Evolutionary conservation across 2,329 filamentous ascomycete species (phyloP).

Genomic region (Colletotrichum euphorbiae): DNA sequence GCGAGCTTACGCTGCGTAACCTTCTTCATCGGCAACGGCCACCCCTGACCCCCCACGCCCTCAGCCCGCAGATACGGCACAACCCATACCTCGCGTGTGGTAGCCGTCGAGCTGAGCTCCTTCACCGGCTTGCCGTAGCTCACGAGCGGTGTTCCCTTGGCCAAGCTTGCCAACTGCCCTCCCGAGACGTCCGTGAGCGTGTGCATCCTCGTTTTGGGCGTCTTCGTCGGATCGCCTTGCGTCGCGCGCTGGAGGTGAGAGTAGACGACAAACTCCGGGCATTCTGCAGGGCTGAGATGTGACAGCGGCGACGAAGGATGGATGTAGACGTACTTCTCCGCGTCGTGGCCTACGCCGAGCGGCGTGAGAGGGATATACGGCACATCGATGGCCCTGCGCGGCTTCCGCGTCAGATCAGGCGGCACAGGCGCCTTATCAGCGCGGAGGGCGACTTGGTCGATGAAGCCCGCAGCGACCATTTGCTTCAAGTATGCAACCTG

Average conservation of each 20-base stretch:
- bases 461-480: constrained; percentile 90
- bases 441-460: constrained; percentile 94
- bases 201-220: constrained; percentile 85
- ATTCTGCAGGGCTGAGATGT: constrained; percentile 74
- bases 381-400: constrained; percentile 89
- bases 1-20: constrained; percentile 81
- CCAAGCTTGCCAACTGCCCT: constrained; percentile 80
- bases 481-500: constrained; percentile 87
- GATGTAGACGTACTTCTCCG: constrained; percentile 81
- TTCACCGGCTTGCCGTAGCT: constrained; percentile 92
- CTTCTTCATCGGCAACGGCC: constrained; percentile 88
- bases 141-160: constrained; percentile 86
- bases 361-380: constrained; percentile 90
- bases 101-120: constrained; percentile 67
- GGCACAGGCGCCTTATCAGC: constrained; percentile 85
- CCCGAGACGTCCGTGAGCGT: constrained; percentile 83
- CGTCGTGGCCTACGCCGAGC: constrained; percentile 59
- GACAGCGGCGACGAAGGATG: constrained; percentile 88
- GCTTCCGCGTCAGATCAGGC: constrained; percentile 74
- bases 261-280: constrained; percentile 90
- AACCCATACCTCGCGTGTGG: constrained; percentile 81
- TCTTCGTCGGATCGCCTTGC: constrained; percentile 64
- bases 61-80: constrained; percentile 81
- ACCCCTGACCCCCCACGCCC: constrained; percentile 74
- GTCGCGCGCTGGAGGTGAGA: constrained; percentile 81